Base-by-base conservation (phyloP, 345 rosid species). In the Euphorbia peplus region DNA sequence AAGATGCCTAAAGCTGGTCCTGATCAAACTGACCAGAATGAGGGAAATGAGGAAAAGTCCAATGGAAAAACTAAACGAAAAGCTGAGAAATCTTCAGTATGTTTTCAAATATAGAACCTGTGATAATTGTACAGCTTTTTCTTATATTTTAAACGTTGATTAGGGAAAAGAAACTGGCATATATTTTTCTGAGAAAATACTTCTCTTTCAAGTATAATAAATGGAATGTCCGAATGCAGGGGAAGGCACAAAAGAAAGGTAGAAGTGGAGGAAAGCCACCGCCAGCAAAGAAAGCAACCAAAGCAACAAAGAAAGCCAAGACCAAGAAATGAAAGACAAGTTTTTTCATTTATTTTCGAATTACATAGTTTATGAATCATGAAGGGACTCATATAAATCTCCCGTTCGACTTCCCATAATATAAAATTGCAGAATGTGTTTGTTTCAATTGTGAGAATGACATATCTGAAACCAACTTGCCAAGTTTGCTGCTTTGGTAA, bases 31-130 rank as follows among this genome's bases (percentile, higher is more conserved):
- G 88, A 83, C 76, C 86, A 87, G 76, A 84, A 73, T 66, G 90
- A 83, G 61, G 84, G 66, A 9, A 13, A 67, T 60, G 87, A 78
- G 63, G 95, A 80, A 75, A 81, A 73, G 75, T 41, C 78, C 37
- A 71, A 76, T 9, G 80, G 82, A 75, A 87, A 80, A 75, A 25
- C 60, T 67, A 93, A 95, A 72, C 76, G 79, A 61, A 90, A 86
- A 83, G 82, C 85, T 61, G 83, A 82, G 59, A 83, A 85, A 83
- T 51, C 79, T 75, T 74, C 78, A 62, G 97, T 93, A 91, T 22
- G 89, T 59, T 61, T 57, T 55, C 42, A 9, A 35, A 73, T 5
- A 62, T 62, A n/a, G n/a, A n/a, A 35, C 70, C 62, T 30, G 32
- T 32, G 24, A 29, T 22, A 46, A 30, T 39, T 63, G 57, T 55